Evolutionary conservation across 352 stramenopile species (phyloP), one percentile per base, ranked within the genome.

Genomic region (Phytophthora macrochlamydospora): DNA sequence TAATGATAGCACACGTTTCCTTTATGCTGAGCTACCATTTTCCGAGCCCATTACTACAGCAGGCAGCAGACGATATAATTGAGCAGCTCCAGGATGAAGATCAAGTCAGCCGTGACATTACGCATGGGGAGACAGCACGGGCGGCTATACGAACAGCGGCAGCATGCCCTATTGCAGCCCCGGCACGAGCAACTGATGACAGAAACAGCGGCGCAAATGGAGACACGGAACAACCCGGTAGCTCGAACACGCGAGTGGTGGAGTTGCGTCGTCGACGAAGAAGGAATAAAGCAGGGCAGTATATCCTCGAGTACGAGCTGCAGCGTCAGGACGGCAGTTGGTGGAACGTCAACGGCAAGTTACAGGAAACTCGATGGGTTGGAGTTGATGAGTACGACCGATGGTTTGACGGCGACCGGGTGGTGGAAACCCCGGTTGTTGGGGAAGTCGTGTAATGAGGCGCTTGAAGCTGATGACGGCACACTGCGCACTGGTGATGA

Each of bases 291-390:
- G 52, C 38, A 0, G 52, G 52, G 6, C 52, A 51, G 6, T 59
- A 50, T 29, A n/a, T 58, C 8, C 7, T 58, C 18, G 51, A 57
- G 24, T 59, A 59, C 37, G 35, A 40, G 35, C 35, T 40, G 6
- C 35, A 11, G 9, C 9, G 35, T 11, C 6, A 6, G 6, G 35
- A 40, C 9, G 35, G 9, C 35, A 11, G 35, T 11, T 40, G 35
- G 35, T 40, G 35, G 35, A 40, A 40, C 6, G 9, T 40, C 35
- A 11, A 11, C 6, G 35, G 9, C 35, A 6, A 11, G 35, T 40
- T 40, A 11, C 35, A 40, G 35, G 9, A 40, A 40, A 40, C 35
- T 6, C 6, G 9, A 11, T 40, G 35, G 35, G 6, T 40, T 40
- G 9, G 35, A 6, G 9, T 40, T 11, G 9, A 11, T 11, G 9